Conservation (phyloP, 148 eudicot species). For the Fallopia convolvulus region DNA sequence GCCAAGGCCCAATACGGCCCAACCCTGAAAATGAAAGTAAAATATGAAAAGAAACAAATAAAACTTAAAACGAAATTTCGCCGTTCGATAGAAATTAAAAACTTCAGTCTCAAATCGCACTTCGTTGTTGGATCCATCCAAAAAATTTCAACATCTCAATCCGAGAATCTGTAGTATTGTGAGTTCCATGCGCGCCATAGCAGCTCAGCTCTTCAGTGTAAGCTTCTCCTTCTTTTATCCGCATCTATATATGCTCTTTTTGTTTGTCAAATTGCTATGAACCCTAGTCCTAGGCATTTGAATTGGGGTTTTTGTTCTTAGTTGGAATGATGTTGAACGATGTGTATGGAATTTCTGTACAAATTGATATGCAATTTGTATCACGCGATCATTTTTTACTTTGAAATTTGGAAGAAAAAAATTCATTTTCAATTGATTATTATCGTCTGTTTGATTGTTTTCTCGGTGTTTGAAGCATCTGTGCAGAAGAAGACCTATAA, state of each 20-base stretch:
- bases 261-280: not conserved
- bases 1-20: not conserved
- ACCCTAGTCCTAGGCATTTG: not conserved
- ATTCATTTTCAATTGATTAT: not conserved
- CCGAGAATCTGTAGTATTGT: not conserved
- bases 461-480: slow-evolving; percentile 31
- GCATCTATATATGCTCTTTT: not conserved
- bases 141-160: not conserved
- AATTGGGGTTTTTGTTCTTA: not conserved
- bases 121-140: not conserved
- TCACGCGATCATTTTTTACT: not conserved
- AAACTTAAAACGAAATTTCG: not conserved
- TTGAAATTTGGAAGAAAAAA: not conserved
- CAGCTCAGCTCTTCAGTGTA: not conserved
- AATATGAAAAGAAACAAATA: not conserved
- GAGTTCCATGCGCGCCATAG: slow-evolving; percentile 7
- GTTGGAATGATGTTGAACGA: not conserved
- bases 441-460: not conserved
- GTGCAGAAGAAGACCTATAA: slow-evolving; percentile 42
- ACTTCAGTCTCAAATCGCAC: not conserved
- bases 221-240: not conserved
- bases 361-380: not conserved
- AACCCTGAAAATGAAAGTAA: not conserved
- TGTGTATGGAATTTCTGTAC: not conserved
- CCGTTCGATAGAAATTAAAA: not conserved